Percentiles rank a stretch among this genome's conserved stretches.
Evolutionary conservation across 805 yeast species (phyloP).

Genomic region (Candida sphagnicola): DNA sequence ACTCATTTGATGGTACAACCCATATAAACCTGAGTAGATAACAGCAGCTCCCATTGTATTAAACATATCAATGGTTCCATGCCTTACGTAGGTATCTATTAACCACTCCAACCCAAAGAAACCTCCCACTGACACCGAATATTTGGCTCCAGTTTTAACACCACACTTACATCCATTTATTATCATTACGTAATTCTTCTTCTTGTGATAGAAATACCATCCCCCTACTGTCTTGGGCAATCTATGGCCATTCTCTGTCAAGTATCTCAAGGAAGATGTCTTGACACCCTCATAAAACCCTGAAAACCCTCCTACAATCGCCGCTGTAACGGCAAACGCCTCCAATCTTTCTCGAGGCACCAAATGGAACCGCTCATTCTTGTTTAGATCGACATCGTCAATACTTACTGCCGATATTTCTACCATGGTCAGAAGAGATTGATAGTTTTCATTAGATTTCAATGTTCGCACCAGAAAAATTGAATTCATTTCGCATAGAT

Average conservation of each 20-base stretch:
- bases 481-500: neutral
- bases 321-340: slow-evolving; percentile 32
- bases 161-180: slow-evolving; percentile 51
- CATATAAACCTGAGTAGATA: slow-evolving; percentile 49
- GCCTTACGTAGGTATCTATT: slow-evolving; percentile 43
- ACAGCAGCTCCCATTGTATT: slow-evolving; percentile 61
- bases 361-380: slow-evolving; percentile 46
- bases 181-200: slow-evolving; percentile 72
- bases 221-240: slow-evolving; percentile 75
- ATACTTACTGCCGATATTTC: neutral
- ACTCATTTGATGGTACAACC: slow-evolving; percentile 41
- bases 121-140: slow-evolving; percentile 41
- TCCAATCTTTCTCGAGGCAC: slow-evolving; percentile 44
- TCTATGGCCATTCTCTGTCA: slow-evolving; percentile 81
- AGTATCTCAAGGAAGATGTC: slow-evolving; percentile 51
- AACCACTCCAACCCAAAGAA: slow-evolving; percentile 61
- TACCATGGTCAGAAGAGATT: neutral
- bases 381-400: slow-evolving; percentile 4
- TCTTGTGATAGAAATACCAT: slow-evolving; percentile 85
- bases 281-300: slow-evolving; percentile 64
- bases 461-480: no score
- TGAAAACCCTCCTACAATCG: slow-evolving; percentile 42
- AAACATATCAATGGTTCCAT: slow-evolving; percentile 55
- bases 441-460: neutral
- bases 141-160: slow-evolving; percentile 29